Evolutionary conservation across 805 yeast species (phyloP), one percentile per base, ranked within the genome.

Genomic region (Suhomyces prunicola): DNA sequence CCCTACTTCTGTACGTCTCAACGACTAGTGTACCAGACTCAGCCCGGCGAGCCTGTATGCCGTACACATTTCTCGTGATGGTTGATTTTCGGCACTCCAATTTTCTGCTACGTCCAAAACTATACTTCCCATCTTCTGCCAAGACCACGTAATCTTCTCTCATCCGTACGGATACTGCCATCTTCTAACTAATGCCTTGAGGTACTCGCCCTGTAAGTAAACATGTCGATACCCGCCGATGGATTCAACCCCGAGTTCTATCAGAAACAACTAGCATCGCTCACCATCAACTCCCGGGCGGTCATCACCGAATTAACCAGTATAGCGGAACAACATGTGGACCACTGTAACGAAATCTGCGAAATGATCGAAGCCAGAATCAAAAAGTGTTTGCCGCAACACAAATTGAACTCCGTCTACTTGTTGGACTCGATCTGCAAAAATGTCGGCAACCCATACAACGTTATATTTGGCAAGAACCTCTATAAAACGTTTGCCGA

Each of bases 401-500:
- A 73, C 59, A 71, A 71, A 54, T 52, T 58, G 31, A 68, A 56
- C 56, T 56, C 70, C 19, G 65, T 76, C 48, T 75, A 75, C 57
- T 59, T 75, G 46, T 56, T 75, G 63, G 80, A 75, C 59, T 72
- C 76, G 36, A 72, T 75, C 26, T 66, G 73, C 59, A 75, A 75
- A 54, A 73, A 70, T 59, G 65, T 74, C 29, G 79, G 80, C 13
- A 74, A 69, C 52, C 80, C 80, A 6, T 75, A 73, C 61, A 73
- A 73, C 55, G 53, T 72, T 46, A 58, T 74, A 48, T 74, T 74
- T 57, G 71, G 72, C 41, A 54, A 61, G 22, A 67, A 68, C 49
- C 57, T 75, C 41, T 73, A 66, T 60, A 63, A 63, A 49, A 61
- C 63, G 45, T 75, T 73, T 60, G 69, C 76, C 3, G 77, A 72